Base-by-base conservation (phyloP, 106 monocot genomes). In the Narthecium ossifragum region DNA sequence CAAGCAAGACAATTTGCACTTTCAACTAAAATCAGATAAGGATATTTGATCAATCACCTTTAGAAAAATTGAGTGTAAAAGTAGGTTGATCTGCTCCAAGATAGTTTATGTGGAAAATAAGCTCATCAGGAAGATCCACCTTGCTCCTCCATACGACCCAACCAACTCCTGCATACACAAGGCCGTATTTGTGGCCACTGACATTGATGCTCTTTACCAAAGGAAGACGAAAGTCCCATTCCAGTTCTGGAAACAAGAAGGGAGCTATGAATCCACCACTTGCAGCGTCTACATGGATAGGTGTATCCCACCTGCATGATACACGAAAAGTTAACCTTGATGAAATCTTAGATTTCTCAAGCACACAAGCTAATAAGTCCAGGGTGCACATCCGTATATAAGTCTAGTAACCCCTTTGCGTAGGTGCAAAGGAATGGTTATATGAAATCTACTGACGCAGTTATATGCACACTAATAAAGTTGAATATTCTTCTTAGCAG, bases 131-230 rank as follows among this genome's bases (percentile, higher is more conserved):
- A 46, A 96, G 59, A 69, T 90, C 83, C 3, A 72, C 86, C 58
- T 90, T 96, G 66, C 68, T 78, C 62, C 86, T 70, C 85, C 89
- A 94, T 18, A 90, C 46, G 23, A 75, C 86, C 86, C 89, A 89
- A 47, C 89, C 94, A 31, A 94, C 59, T 27, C 90, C 94, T 29
- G 85, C 62, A 70, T 94, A 94, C 26, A 94, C 89, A 49, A 94
- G 82, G 11, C 94, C 94, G 48, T 94, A 94, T 50, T 90, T 94
- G 63, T 90, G 89, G 26, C 94, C 89, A 24, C 94, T 94, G 17
- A 83, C 85, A 60, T 94, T 89, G 68, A 90, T 89, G 64, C 94
- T 94, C 70, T 78, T 90, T 25, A 94, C 94, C 21, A 86, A 53
- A 0, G 85, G 89, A 30, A 93, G 60, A 10, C 77, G 68, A 37